Evolutionary conservation across 106 monocot species (phyloP), one percentile per base, ranked within the genome.

Genomic region (Dendrobium catenatum): DNA sequence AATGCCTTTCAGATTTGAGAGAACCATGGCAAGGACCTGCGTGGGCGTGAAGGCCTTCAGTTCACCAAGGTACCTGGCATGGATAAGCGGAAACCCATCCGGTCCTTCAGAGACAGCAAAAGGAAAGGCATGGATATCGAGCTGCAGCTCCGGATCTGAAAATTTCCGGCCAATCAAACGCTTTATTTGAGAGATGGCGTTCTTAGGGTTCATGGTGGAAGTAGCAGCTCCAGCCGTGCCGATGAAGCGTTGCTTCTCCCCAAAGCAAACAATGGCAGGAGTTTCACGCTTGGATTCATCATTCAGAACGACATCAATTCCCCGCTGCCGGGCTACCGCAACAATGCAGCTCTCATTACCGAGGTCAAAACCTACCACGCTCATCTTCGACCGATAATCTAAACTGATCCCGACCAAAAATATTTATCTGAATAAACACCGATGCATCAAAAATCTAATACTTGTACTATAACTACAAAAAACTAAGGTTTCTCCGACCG

Each of bases 261-360:
- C 87, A 51, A 92, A 89, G 79, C 85, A 84, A 33, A 92, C 88
- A 54, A 89, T 43, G 24, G 89, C 79, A 3, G 92, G 92, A 1
- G 89, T 92, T 81, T 89, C 89, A 2, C 92, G 86, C 86, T 92
- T 92, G 0, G 92, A 92, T 42, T 92, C 92, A n/a, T 89, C 88
- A 19, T 92, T 92, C 67, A 92, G 92, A 46, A 92, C 86, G 2
- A 89, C 92, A 77, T 92, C 92, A 29, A 92, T 89, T 58, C 88
- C 92, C 4, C 92, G 79, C 67, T 92, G 88, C 55, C 89, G 86
- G 33, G 92, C 92, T 19, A 89, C 92, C 4, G 89, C 92, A 6
- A 92, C 88, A 77, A 92, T 74, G 86, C 89, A 80, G 84, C 79
- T 89, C 80, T 89, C 89, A 79, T 92, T 92, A 7, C 92, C 92